A percentile compares a stretch with the other conserved stretches of the same genome.
These are phyloP conservation scores for Verticillium nubilum DNA, from an alignment of 2,329 filamentous ascomycete genomes.

Conservation along the genomic window DNA sequence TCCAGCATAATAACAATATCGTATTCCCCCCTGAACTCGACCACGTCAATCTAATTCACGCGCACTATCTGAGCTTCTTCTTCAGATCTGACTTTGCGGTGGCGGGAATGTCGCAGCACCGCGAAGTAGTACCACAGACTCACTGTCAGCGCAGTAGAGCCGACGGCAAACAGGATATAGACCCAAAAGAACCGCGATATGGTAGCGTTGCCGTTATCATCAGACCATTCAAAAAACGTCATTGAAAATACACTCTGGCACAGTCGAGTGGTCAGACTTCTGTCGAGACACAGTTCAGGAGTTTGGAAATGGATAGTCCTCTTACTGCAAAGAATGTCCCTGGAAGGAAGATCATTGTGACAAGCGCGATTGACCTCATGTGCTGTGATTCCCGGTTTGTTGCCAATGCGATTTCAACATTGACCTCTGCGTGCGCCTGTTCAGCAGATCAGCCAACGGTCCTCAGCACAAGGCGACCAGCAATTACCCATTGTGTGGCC, in stretches of 20 bases:
- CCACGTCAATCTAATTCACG: no score
- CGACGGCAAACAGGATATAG: neutral
- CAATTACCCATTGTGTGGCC: constrained; percentile 28
- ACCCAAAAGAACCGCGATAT: constrained; percentile 17
- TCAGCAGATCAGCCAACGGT: neutral
- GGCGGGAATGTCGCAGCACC: no score
- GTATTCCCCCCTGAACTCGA: no score
- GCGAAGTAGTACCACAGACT: neutral
- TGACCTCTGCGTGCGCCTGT: constrained; percentile 21
- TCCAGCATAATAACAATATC: no score
- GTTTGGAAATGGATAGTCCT: neutral
- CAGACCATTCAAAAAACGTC: constrained; percentile 18
- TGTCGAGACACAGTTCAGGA: neutral
- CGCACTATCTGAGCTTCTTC: no score
- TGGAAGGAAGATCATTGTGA: constrained; percentile 25
- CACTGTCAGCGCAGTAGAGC: neutral
- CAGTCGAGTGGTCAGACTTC: neutral
- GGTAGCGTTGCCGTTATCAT: neutral
- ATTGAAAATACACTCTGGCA: constrained; percentile 18
- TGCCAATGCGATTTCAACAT: constrained; percentile 21
- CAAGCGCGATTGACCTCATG: constrained; percentile 21
- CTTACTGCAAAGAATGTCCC: constrained; percentile 23
- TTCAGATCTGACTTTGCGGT: no score
- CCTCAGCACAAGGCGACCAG: no score
- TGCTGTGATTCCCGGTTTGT: constrained; percentile 19